A percentile compares a stretch with the other conserved stretches of the same genome.
Evolutionary conservation across 2,329 filamentous ascomycete species (phyloP).

Genomic region (Xylariaceae sp.): DNA sequence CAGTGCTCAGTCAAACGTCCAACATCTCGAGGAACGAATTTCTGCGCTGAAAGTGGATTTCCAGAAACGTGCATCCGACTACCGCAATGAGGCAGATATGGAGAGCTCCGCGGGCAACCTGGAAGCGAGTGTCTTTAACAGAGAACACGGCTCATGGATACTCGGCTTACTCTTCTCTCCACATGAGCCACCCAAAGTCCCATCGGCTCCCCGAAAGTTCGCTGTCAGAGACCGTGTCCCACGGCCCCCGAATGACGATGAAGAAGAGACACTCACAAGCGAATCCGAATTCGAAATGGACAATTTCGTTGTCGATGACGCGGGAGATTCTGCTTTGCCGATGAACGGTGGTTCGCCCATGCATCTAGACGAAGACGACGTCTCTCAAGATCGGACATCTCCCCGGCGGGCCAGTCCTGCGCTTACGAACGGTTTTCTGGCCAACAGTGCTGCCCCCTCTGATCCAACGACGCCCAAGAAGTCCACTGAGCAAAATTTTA

Average conservation of each 20-base stretch:
- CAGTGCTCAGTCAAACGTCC: slow-evolving; percentile 33
- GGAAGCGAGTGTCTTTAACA: slow-evolving; percentile 57
- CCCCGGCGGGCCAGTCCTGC: not conserved
- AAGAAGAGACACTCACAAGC: slow-evolving; percentile 45
- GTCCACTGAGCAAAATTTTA: not conserved
- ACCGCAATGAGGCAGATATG: slow-evolving; percentile 46
- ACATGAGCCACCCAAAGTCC: slow-evolving; percentile 31
- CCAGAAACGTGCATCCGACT: slow-evolving; percentile 38
- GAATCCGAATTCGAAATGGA: slow-evolving; percentile 38
- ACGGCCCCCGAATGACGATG: slow-evolving; percentile 22
- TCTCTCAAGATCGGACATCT: not conserved
- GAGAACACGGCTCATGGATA: slow-evolving; percentile 45
- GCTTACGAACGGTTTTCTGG: not conserved
- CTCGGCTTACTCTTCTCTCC: slow-evolving; percentile 37
- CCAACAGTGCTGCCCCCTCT: not conserved
- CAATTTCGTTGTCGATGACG: slow-evolving; percentile 42
- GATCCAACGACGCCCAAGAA: not conserved
- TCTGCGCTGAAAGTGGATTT: slow-evolving; percentile 48
- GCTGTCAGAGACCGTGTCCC: slow-evolving; percentile 10
- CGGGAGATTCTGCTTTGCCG: slow-evolving; percentile 5
- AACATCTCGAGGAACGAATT: slow-evolving; percentile 43
- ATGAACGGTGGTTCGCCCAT: slow-evolving; percentile 1
- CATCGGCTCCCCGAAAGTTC: slow-evolving; percentile 14
- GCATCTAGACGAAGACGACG: slow-evolving; percentile 5
- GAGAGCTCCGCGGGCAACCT: slow-evolving; percentile 49